Evolutionary conservation across 31 red algal genomes (phyloP), one percentile per base, ranked within the genome.

Genomic region (Asparagopsis taxiformis): DNA sequence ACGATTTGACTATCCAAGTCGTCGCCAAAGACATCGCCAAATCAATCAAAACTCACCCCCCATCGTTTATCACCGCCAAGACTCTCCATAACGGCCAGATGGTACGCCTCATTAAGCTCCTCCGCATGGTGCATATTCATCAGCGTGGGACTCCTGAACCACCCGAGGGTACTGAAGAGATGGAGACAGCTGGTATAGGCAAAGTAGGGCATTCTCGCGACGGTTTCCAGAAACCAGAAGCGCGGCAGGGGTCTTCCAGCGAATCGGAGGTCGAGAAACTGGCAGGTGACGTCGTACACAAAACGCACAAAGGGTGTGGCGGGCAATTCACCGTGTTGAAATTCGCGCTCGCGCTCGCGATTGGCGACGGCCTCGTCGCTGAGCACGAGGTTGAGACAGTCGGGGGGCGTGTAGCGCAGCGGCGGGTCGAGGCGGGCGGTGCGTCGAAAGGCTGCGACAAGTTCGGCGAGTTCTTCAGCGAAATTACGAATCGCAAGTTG

Each of bases 181-280:
- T 98, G 95, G 38, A 98, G 78, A 31, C 90, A 83, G 22, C 77
- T 91, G 16, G 88, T 51, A 60, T 98, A 98, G 5, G 85, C 68
- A 68, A 98, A 98, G 70, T 98, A 98, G 3, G 95, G 95, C 95
- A 98, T 93, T 56, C 95, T 67, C 8, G 95, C 95, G 1, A 98
- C 90, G 1, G 84, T 94, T 75, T 98, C 95, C 10, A 98, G 59
- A 67, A 98, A 73, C 79, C 84, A 98, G 67, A 98, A 93, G 25
- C 95, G 74, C 31, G 75, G 64, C 34, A 97, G 72, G 1, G 87
- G 88, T 19, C 83, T 51, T 9, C 62, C 68, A 39, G 63, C 48
- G 67, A 91, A 97, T 17, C 72, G 22, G 23, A 41, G 28, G 62
- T 97, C 94, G 35, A 97, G 49, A 15, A 84, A 75, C 10, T 24